These are phyloP conservation scores for Aleurites moluccanus DNA, from an alignment of 441 rosid species.

Conservation along the genomic window DNA sequence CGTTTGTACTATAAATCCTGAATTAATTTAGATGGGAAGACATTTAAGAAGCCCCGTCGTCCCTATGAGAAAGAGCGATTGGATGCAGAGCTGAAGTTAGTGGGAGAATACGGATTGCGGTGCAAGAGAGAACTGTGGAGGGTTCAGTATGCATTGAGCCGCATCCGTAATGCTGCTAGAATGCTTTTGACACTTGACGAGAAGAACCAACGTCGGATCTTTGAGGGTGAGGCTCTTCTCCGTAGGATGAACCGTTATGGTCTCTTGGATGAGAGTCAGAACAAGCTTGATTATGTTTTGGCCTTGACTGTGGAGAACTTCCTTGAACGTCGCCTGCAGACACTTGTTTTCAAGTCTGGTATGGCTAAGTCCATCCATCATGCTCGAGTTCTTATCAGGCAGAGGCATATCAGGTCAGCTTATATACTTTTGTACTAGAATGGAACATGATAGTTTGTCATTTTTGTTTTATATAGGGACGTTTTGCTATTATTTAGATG, in stretches of 20 bases:
- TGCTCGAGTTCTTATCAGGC: constrained; percentile 60
- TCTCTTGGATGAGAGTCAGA: constrained; percentile 18
- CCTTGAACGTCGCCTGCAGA: constrained; percentile 80
- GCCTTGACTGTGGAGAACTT: constrained; percentile 83
- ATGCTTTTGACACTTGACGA: constrained; percentile 83
- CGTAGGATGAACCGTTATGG: constrained; percentile 83
- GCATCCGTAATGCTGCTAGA: constrained; percentile 83
- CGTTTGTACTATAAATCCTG: not conserved
- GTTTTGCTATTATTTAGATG: not conserved
- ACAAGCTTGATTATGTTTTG: constrained; percentile 79
- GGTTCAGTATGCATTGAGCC: constrained; percentile 81
- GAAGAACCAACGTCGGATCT: constrained; percentile 73
- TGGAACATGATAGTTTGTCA: too few species aligned
- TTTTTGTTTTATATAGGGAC: not conserved
- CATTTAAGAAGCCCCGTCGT: constrained; percentile 91
- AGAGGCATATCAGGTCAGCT: constrained; percentile 15
- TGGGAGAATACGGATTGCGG: constrained; percentile 80
- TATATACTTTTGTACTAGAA: not conserved
- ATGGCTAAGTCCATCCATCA: constrained; percentile 91
- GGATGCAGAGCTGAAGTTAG: constrained; percentile 80
- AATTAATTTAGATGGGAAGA: constrained; percentile 68
- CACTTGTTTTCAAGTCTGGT: constrained; percentile 79
- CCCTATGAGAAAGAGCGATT: constrained; percentile 93
- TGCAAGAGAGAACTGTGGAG: constrained; percentile 94
- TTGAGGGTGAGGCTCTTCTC: constrained; percentile 86